A percentile compares a stretch with the other conserved stretches of the same genome.
Conservation (phyloP, 768 basidiomycete species). For the Tricholoma flavovirens region DNA sequence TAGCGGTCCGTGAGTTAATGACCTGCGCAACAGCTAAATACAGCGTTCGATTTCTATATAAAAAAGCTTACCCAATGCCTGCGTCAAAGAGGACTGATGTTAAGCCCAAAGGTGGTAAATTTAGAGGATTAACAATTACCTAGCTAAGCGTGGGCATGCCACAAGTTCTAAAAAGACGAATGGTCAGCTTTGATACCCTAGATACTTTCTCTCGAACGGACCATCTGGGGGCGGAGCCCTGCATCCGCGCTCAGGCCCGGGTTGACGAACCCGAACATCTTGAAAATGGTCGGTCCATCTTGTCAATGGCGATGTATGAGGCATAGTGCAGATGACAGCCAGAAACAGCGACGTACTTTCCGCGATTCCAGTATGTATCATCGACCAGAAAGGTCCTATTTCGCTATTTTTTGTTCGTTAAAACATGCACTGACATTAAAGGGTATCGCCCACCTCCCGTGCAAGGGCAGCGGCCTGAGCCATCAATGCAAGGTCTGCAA, state of each 20-base stretch:
- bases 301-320: constrained; percentile 3
- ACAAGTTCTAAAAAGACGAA: constrained; percentile 45
- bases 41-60: neutral
- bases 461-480: constrained; percentile 65
- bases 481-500: constrained; percentile 59
- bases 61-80: constrained; percentile 57
- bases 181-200: neutral
- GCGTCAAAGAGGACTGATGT: constrained; percentile 1
- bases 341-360: constrained; percentile 40
- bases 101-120: neutral
- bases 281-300: constrained; percentile 69
- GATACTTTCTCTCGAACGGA: constrained; percentile 17
- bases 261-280: constrained; percentile 44
- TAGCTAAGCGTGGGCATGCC: constrained; percentile 64
- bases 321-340: neutral
- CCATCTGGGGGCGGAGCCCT: constrained; percentile 58
- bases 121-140: constrained; percentile 29
- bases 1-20: constrained; percentile 58
- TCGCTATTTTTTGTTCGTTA: constrained; percentile 31
- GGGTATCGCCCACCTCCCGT: constrained; percentile 43
- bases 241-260: constrained; percentile 63
- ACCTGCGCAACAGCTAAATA: constrained; percentile 33
- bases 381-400: constrained; percentile 64
- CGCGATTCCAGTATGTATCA: constrained; percentile 70
- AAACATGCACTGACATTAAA: neutral